Percentiles rank a stretch among this genome's conserved stretches.
These are phyloP conservation scores for Chaetomium cochliodes DNA, from an alignment of 495 filamentous ascomycete species.

Conservation along the genomic window DNA sequence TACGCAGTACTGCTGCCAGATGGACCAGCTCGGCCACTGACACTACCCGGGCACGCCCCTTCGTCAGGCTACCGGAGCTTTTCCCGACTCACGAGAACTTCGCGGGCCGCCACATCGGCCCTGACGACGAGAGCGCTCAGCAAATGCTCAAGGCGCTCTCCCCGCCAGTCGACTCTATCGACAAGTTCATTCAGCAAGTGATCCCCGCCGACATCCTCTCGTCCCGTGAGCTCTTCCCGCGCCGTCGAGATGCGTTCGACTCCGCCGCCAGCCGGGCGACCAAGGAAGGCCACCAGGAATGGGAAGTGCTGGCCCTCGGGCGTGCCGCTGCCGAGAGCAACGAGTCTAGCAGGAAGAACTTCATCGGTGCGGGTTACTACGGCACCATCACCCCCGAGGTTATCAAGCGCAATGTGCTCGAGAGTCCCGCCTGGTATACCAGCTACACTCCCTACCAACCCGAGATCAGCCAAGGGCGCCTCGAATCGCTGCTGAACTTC, in stretches of 20 bases:
- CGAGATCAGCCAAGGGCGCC: slow-evolving; percentile 91
- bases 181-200: slow-evolving; percentile 88
- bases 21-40: slow-evolving; percentile 19
- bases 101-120: slow-evolving; percentile 87
- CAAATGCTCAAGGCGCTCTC: slow-evolving; percentile 82
- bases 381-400: slow-evolving; percentile 84
- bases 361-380: slow-evolving; percentile 88
- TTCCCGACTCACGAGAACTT: slow-evolving; percentile 59
- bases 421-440: slow-evolving; percentile 97
- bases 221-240: slow-evolving; percentile 44
- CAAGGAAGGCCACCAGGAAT: slow-evolving; percentile 37
- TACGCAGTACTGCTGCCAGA: neutral
- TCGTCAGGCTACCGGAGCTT: slow-evolving; percentile 23
- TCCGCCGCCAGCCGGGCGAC: slow-evolving; percentile 9
- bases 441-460: slow-evolving; percentile 99
- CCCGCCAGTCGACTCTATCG: slow-evolving; percentile 69
- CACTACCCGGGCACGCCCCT: slow-evolving; percentile 14
- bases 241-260: slow-evolving; percentile 26
- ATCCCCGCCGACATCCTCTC: slow-evolving; percentile 83
- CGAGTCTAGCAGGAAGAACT: slow-evolving; percentile 61
- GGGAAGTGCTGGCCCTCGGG: slow-evolving; percentile 42
- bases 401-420: slow-evolving; percentile 90
- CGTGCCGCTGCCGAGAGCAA: slow-evolving; percentile 64
- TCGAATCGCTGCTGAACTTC: slow-evolving; percentile 95
- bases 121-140: slow-evolving; percentile 65